phyloP scores from a whole-genome alignment of 164 flowering plant genomes.

The Nelumbo lutea region DNA sequence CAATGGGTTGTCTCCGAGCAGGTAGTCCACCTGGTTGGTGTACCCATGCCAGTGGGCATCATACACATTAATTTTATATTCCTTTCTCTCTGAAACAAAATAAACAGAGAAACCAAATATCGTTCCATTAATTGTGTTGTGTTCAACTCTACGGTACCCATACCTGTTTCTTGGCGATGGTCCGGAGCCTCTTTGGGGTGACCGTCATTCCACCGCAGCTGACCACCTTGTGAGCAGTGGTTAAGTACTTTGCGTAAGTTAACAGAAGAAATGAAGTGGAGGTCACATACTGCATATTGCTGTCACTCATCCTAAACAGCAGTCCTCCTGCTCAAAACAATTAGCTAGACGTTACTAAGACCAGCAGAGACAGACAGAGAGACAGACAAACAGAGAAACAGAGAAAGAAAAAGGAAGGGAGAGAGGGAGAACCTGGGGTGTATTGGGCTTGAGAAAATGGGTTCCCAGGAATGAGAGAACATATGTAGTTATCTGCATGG shows the following conservation, averaged over 20 bases:
- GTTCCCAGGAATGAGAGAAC: constrained; percentile 69
- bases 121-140: not conserved
- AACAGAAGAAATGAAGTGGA: constrained; percentile 69
- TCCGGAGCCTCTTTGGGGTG: constrained; percentile 50
- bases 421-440: constrained; percentile 54
- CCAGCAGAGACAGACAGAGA: not conserved
- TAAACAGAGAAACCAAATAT: too few species aligned
- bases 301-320: constrained; percentile 57
- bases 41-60: too few species aligned
- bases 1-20: constrained; percentile 79
- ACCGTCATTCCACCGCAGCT: constrained; percentile 52
- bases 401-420: constrained; percentile 6
- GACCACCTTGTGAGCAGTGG: constrained; percentile 43
- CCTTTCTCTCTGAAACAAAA: too few species aligned
- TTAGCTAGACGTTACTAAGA: constrained; percentile 29
- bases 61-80: too few species aligned
- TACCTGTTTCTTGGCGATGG: constrained; percentile 72
- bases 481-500: constrained; percentile 81
- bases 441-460: constrained; percentile 52
- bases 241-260: constrained; percentile 75
- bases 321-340: constrained; percentile 53
- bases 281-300: constrained; percentile 30
- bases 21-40: constrained; percentile 63
- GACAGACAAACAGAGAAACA: not conserved
- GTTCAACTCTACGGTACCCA: not conserved